A percentile compares a stretch with the other conserved stretches of the same genome.
phyloP scores from a whole-genome alignment of 2,329 filamentous ascomycete genomes.

The Hyphodiscus sp. region DNA sequence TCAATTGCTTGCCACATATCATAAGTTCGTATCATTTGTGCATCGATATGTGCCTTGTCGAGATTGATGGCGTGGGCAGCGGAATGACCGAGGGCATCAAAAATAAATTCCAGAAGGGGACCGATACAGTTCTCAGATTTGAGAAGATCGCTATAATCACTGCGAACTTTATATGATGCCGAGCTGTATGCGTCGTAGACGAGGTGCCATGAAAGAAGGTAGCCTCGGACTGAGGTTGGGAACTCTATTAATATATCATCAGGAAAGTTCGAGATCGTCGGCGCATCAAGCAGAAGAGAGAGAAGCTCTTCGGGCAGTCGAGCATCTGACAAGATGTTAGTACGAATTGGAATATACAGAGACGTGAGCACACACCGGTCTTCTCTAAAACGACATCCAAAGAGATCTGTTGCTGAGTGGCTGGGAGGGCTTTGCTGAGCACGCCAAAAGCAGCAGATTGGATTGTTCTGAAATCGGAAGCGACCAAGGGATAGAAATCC shows the following conservation, averaged over 20 bases:
- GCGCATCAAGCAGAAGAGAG: slow-evolving; percentile 73
- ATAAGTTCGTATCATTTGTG: slow-evolving; percentile 49
- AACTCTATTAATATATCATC: slow-evolving; percentile 62
- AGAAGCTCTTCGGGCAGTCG: slow-evolving; percentile 77
- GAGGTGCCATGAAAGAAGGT: slow-evolving; percentile 83
- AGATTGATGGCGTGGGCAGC: slow-evolving; percentile 68
- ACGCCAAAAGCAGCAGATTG: slow-evolving; percentile 77
- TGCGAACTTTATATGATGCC: slow-evolving; percentile 75
- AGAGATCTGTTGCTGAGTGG: slow-evolving; percentile 72
- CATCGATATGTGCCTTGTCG: slow-evolving; percentile 56
- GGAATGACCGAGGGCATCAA: slow-evolving; percentile 77
- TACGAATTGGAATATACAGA: not conserved
- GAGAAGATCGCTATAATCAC: slow-evolving; percentile 72
- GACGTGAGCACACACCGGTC: slow-evolving; percentile 36
- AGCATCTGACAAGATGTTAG: slow-evolving; percentile 40
- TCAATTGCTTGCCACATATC: slow-evolving; percentile 46
- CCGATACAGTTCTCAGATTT: slow-evolving; percentile 65
- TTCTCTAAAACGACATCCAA: slow-evolving; percentile 71
- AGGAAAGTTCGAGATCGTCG: slow-evolving; percentile 60
- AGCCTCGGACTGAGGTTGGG: slow-evolving; percentile 65
- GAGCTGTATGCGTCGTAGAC: slow-evolving; percentile 79
- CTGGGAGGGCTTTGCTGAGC: slow-evolving; percentile 73
- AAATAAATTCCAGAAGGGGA: slow-evolving; percentile 69
- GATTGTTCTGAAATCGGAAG: slow-evolving; percentile 66
- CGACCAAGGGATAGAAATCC: slow-evolving; percentile 69